A percentile compares a stretch with the other conserved stretches of the same genome.
Evolutionary conservation across 1,139 yeast species (phyloP).

Genomic region (Taiozyma sp.): DNA sequence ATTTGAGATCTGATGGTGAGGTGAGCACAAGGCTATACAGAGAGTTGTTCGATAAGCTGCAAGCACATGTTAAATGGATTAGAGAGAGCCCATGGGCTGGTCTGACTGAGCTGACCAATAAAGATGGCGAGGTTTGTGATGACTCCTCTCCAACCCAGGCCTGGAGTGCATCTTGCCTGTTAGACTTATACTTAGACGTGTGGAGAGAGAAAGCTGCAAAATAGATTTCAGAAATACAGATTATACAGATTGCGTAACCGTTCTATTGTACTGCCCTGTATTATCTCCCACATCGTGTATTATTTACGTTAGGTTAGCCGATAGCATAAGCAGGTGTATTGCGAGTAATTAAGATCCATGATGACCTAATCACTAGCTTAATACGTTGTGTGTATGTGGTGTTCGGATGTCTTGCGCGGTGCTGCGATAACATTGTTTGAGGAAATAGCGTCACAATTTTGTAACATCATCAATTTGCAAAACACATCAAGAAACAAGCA

Average conservation of each 20-base stretch:
- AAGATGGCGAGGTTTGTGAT: conserved; percentile 69
- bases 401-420: conserved; percentile 4
- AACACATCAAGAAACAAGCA: not conserved
- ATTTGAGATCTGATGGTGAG: conserved; percentile 25
- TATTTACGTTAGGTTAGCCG: no score
- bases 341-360: no score
- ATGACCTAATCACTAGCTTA: no score
- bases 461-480: not conserved
- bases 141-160: conserved; percentile 97
- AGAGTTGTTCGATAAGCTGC: conserved; percentile 49
- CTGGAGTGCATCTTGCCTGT: conserved; percentile 84
- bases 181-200: conserved; percentile 72
- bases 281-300: not conserved
- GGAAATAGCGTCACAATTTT: not conserved
- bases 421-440: not conserved
- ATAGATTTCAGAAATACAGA: not conserved
- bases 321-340: no score
- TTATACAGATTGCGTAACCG: not conserved
- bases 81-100: conserved; percentile 86
- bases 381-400: not conserved
- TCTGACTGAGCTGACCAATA: conserved; percentile 84
- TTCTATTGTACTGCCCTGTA: not conserved
- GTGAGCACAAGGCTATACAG: conserved; percentile 39
- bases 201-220: conserved; percentile 16
- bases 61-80: conserved; percentile 66